Percentiles rank a stretch among this genome's conserved stretches.
These are phyloP conservation scores for Aspergillus sp. DNA, from an alignment of 2,329 filamentous ascomycete genomes.

Conservation along the genomic window DNA sequence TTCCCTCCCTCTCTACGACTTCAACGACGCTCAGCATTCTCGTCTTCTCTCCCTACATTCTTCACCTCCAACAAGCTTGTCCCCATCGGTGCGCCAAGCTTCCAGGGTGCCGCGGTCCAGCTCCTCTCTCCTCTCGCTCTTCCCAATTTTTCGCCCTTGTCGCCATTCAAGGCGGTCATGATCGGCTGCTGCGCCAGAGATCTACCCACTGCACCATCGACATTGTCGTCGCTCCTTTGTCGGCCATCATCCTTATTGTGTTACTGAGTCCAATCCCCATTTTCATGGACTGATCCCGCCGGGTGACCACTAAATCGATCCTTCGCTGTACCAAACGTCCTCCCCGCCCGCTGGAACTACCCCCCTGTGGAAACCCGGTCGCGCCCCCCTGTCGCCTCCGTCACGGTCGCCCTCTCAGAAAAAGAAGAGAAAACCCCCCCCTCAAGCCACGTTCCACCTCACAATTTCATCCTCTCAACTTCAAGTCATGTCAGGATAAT, in stretches of 20 bases:
- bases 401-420: neutral
- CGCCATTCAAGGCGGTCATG: neutral
- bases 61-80: neutral
- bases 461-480: constrained; percentile 4
- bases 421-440: neutral
- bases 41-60: no score
- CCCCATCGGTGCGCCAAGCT: neutral
- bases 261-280: neutral
- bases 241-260: neutral
- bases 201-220: neutral
- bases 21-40: no score
- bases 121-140: neutral
- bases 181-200: neutral
- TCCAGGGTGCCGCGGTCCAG: neutral
- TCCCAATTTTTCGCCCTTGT: neutral
- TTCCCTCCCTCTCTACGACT: no score
- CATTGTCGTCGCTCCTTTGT: constrained; percentile 5
- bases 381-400: neutral
- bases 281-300: neutral
- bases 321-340: neutral
- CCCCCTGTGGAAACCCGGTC: constrained; percentile 3
- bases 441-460: neutral
- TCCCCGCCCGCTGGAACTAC: neutral
- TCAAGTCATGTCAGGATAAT: constrained; percentile 38
- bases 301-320: neutral